Evolutionary conservation across 2,329 filamentous ascomycete genomes (phyloP), one percentile per base, ranked within the genome.

Genomic region (Fusarium sambucinum): DNA sequence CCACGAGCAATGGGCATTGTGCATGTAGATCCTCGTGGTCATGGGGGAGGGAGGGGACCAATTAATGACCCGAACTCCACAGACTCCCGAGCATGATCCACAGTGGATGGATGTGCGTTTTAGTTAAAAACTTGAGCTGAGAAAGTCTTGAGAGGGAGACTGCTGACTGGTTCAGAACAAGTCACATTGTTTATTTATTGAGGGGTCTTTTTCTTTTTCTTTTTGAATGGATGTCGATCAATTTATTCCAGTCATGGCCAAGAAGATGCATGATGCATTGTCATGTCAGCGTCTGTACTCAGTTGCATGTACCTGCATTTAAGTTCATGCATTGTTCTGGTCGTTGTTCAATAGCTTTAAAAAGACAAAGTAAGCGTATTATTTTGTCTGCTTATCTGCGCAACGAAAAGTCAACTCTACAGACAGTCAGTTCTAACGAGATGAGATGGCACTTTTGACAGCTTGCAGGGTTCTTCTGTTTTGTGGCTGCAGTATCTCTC

Each of bases 51-150:
- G 21, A 2, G 35, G 30, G 17, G 32, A 19, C 13, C 21, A 30
- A 35, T 33, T 42, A 62, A 62, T 59, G 30, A 27, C 16, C 27
- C 37, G 58, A 25, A 42, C 40, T 59, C 58, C 57, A 62, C 46
- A 32, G 27, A 25, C 51, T 45, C 38, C 51, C 51, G 51, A 30
- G 13, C 21, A 5, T 10, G 59, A 38, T 52, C 61, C 61, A 59
- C 60, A 37, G 53, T 44, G 53, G 41, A 30, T 42, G 53, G 45
- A 47, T 47, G 33, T 62, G 51, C 33, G 32, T 62, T 62, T 44
- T 55, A 63, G 41, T 44, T 19, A 14, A 4, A 14, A 30, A 45
- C 17, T 9, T 14, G 42, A 45, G 42, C 42, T 30, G 27, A 29
- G n/a, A 45, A 45, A 30, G 42, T 30, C 27, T 30, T 6, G 30